These are phyloP conservation scores for Penicillium sp. DNA, from an alignment of 2,329 filamentous ascomycete genomes.

Conservation along the genomic window DNA sequence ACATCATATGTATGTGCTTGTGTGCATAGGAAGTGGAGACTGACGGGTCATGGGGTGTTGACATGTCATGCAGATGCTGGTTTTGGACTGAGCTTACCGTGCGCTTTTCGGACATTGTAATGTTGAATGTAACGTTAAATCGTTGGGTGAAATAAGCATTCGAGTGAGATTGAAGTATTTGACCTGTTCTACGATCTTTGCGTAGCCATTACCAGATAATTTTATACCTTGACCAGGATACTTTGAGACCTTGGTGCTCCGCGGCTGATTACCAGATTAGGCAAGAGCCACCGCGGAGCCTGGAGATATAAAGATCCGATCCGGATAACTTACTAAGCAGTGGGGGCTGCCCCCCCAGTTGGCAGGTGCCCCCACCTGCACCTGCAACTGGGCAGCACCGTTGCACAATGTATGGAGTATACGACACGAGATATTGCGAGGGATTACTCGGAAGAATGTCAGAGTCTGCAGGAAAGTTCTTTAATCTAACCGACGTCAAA, in stretches of 20 bases:
- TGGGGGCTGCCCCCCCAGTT: no score
- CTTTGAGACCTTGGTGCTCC: background rate
- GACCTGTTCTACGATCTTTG: background rate
- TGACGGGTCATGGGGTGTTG: no score
- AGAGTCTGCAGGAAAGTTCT: no score
- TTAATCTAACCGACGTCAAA: no score
- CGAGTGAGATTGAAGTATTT: background rate
- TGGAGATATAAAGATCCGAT: background rate
- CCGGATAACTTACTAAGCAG: background rate
- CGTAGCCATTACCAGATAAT: no score
- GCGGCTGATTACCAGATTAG: background rate
- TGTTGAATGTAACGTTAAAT: background rate
- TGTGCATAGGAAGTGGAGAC: background rate
- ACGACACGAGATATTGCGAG: no score
- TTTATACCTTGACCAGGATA: background rate
- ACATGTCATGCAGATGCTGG: background rate
- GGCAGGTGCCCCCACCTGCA: no score
- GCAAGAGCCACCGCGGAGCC: background rate
- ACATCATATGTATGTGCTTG: background rate
- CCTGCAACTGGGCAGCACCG: no score
- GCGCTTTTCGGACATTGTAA: constrained; percentile 2
- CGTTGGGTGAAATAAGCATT: no score
- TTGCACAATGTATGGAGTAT: no score
- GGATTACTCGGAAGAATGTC: no score
- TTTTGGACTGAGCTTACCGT: constrained; percentile 5